Conservation (phyloP, 768 basidiomycete species). For the Lyophyllum semitale region DNA sequence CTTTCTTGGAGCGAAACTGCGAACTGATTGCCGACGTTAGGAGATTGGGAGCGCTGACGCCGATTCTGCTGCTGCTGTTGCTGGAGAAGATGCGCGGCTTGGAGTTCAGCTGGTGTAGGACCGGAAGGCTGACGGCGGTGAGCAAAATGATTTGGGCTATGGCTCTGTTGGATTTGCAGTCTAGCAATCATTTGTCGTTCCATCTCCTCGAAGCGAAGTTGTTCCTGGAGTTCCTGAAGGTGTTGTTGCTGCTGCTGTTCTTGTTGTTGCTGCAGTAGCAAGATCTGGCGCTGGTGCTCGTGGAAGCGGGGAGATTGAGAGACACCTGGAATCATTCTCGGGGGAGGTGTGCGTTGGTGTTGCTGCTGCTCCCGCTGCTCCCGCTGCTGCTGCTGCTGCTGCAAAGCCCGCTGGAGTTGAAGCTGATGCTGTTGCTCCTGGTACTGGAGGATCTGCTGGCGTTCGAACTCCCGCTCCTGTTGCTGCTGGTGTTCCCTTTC, state of each 20-base stretch:
- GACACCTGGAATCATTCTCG: slow-evolving; percentile 65
- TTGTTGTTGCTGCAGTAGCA: slow-evolving; percentile 70
- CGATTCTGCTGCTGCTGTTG: slow-evolving; percentile 54
- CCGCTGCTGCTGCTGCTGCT: slow-evolving; percentile 53
- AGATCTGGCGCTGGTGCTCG: slow-evolving; percentile 71
- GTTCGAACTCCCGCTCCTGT: slow-evolving; percentile 38
- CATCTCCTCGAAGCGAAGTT: slow-evolving; percentile 63
- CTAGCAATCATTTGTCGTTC: slow-evolving; percentile 63
- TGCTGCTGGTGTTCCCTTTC: slow-evolving; percentile 33
- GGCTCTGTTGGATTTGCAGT: slow-evolving; percentile 44
- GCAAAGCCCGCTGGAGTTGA: slow-evolving; percentile 43
- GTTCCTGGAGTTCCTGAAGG: slow-evolving; percentile 64
- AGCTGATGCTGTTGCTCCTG: slow-evolving; percentile 54
- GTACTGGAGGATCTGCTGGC: slow-evolving; percentile 48
- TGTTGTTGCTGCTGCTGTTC: slow-evolving; percentile 62
- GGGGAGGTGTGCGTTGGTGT: slow-evolving; percentile 64
- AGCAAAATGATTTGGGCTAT: slow-evolving; percentile 26
- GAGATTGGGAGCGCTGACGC: slow-evolving; percentile 47
- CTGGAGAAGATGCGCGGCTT: slow-evolving; percentile 41
- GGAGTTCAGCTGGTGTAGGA: slow-evolving; percentile 50
- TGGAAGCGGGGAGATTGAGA: slow-evolving; percentile 81
- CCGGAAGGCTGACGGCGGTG: slow-evolving; percentile 47
- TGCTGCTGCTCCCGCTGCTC: slow-evolving; percentile 52
- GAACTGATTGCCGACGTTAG: slow-evolving; percentile 37
- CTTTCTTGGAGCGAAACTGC: slow-evolving; percentile 51